Base-by-base conservation (phyloP, 257 asterid species). In the Solanum okadae region DNA sequence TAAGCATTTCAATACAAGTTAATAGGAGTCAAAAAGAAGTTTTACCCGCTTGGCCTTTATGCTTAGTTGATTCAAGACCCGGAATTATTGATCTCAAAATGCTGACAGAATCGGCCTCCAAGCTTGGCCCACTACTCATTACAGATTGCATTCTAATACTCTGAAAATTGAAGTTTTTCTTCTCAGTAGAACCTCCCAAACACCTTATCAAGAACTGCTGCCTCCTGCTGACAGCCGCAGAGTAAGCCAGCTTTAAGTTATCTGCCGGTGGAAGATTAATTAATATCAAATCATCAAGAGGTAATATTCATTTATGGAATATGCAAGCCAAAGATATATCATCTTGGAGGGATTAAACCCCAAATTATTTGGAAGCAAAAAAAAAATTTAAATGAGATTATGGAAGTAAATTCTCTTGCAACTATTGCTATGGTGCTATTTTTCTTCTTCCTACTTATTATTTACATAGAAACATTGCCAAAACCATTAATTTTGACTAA, bases 41-140 rank as follows among this genome's bases (percentile, higher is more conserved):
- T 49, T 91, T 84, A 97, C 99, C 99, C 91, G 99, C 99, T 93
- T 97, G 98, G 93, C 98, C 98, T 92, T 96, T 97, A 92, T 97
- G 96, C 92, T 89, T 94, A 46, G 96, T 87, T 86, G 89, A 87
- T 87, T 94, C 98, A 59, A 97, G 95, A 89, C 94, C 89, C 2
- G 99, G 99, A 86, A 97, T 94, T 72, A 97, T 93, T 89, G 98
- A 92, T 93, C 94, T 93, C 94, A 97, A 89, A 91, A 96, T 88
- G 88, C 91, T 87, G 88, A 92, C 67, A 86, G 97, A 95, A 89
- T 95, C 98, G 46, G 90, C 94, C 89, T 96, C 97, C 93, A 91
- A 71, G 27, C 93, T 86, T 81, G 93, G 86, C 76, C 89, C 88
- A 86, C 94, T 90, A 81, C 94, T 90, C 94, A 86, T 83, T 59